These are phyloP conservation scores for Ampelocalamus luodianensis DNA, from an alignment of 176 grass and related monocot genomes.

Conservation along the genomic window DNA sequence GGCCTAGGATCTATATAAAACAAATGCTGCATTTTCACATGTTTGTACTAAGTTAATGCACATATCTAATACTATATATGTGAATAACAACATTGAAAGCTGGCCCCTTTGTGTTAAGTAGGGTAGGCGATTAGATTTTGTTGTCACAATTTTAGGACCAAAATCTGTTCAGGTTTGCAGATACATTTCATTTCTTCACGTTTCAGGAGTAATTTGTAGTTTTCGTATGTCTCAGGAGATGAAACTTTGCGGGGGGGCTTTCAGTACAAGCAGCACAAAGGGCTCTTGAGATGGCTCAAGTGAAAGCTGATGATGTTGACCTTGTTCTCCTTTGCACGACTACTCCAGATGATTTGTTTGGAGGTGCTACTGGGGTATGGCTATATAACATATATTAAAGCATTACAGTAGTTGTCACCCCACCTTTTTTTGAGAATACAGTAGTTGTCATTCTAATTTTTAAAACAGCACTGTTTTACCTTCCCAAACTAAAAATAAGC, in stretches of 20 bases:
- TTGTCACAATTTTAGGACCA: neutral
- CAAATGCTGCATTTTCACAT: neutral
- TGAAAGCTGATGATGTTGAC: conserved; percentile 78
- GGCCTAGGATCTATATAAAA: neutral
- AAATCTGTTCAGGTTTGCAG: neutral
- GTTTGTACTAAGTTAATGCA: neutral
- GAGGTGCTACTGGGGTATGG: conserved; percentile 70
- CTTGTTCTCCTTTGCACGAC: conserved; percentile 80
- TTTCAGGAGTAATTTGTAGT: conserved; percentile 18
- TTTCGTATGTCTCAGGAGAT: conserved; percentile 53
- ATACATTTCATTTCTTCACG: conserved; percentile 31
- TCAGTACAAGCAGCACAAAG: conserved; percentile 74
- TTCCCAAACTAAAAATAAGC: no score
- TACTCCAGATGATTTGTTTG: conserved; percentile 93
- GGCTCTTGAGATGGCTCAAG: conserved; percentile 94
- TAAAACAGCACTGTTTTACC: neutral
- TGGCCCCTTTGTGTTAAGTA: neutral
- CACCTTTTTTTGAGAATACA: neutral
- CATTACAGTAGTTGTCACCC: neutral
- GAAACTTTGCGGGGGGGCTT: conserved; percentile 71
- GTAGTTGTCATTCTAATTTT: neutral
- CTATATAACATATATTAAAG: conserved; percentile 1
- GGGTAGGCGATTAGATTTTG: neutral
- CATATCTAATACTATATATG: neutral
- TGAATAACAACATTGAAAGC: neutral